These are phyloP conservation scores for Erodium trifolium DNA, from an alignment of 441 rosid species.

Conservation along the genomic window DNA sequence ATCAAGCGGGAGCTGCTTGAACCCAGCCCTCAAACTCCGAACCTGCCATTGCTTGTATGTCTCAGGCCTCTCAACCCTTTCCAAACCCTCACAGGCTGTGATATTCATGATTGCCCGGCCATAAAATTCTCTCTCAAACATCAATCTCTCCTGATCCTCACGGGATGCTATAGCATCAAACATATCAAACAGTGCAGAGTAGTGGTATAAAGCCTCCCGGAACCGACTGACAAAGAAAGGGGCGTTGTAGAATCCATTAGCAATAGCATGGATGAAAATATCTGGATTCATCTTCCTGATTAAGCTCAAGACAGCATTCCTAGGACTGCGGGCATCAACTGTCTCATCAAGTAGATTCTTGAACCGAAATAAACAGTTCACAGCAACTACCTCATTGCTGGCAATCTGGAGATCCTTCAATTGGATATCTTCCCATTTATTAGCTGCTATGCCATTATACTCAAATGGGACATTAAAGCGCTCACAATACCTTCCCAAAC, in stretches of 20 bases:
- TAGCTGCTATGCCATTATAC: constrained; percentile 46
- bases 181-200: constrained; percentile 58
- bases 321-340: constrained; percentile 40
- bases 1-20: constrained; percentile 45
- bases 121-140: constrained; percentile 54
- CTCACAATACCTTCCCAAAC: constrained; percentile 14
- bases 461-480: constrained; percentile 59
- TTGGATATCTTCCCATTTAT: constrained; percentile 53
- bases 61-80: constrained; percentile 24
- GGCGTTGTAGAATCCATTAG: constrained; percentile 51
- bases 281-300: constrained; percentile 55
- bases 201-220: constrained; percentile 61
- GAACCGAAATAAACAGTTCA: constrained; percentile 40
- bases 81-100: constrained; percentile 49
- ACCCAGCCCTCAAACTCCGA: constrained; percentile 62
- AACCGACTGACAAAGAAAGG: constrained; percentile 71
- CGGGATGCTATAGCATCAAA: constrained; percentile 41
- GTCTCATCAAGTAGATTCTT: constrained; percentile 58
- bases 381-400: constrained; percentile 54
- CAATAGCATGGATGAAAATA: constrained; percentile 38
- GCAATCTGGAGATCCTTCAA: constrained; percentile 47
- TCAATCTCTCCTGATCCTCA: constrained; percentile 40
- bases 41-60: constrained; percentile 72
- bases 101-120: constrained; percentile 55
- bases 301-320: constrained; percentile 43